Base-by-base conservation (phyloP, 2,329 filamentous ascomycete species). In the Beauveria pseudobassiana region DNA sequence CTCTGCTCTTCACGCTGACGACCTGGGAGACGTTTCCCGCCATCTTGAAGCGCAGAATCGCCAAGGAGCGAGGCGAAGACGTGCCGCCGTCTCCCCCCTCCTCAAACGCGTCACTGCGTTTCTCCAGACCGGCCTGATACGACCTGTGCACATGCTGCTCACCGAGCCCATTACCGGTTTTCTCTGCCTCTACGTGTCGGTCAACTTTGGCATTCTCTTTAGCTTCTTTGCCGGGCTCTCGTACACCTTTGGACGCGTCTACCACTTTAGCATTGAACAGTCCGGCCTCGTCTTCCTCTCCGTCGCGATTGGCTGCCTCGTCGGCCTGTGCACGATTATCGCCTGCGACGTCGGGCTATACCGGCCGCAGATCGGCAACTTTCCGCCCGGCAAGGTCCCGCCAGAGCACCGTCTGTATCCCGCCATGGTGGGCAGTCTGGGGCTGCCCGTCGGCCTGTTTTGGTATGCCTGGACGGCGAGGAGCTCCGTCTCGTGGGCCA, bases 161-260 rank as follows among this genome's bases (percentile, higher is more conserved):
- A 79, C 80, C 1, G 86, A 89, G 66, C 85, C 86, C 2, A 86
- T 89, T 43, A 81, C 87, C 2, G 79, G 80, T 12, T 83, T 86
- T 60, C 70, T 78, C 43, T 78, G 76, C 48, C 67, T 84, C 0
- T 84, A 83, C 65, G 75, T 79, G 0, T 72, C 80, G 0, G 79
- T 77, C 66, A 76, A 78, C 58, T 84, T 83, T 60, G 81, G 77
- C 5, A 79, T 80, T 0, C 71, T 83, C 1, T 84, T 80, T 64
- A 77, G 72, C 50, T 82, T 83, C 73, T 83, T 84, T 65, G 78
- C 77, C 1, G 76, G 75, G 0, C 77, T 82, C 0, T 79, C 80
- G 0, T 81, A 76, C 64, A 76, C 79, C 1, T 83, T 83, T 63
- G 66, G 72, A 16, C 62, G 57, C 0, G 72, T 79, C 0, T 82